Base-by-base conservation (phyloP, 2,329 filamentous ascomycete species). In the Paecilomyces formosus region DNA sequence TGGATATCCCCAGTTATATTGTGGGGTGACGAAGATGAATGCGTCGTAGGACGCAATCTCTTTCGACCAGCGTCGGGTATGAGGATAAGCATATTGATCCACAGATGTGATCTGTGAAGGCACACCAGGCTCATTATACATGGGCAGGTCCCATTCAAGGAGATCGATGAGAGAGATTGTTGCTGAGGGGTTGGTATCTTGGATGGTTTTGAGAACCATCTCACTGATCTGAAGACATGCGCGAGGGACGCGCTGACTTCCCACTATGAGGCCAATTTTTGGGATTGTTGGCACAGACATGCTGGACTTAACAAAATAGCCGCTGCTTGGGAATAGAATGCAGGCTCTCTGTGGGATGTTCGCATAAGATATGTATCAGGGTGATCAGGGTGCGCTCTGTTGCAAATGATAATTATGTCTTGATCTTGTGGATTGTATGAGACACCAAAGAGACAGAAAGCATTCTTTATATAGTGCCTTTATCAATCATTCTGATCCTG, bases 1-100 rank as follows among this genome's bases (percentile, higher is more conserved):
- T 0, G 83, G 74, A 5, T 84, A 70, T 24, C 81, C 78, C 66
- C 73, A 80, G 72, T 87, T 86, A 66, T 86, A 86, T 49, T 76
- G 75, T 1, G 76, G 75, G 2, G 71, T 71, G 5, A 78, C 65
- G 57, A 79, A 78, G 56, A 79, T 72, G 54, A 76, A 79, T 0
- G 65, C 76, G 12, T 69, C 65, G 58, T 72, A 69, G 8, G 64
- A 60, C 0, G 61, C 57, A 51, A 79, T 73, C 21, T 72, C 64
- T 0, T 58, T 50, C 0, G 72, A 74, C 77, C 77, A 79, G 22
- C 61, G 64, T 5, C 64, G 69, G 0, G 73, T 73, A 56, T 76
- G 73, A 4, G 63, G 61, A 54, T 75, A 69, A 4, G 59, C 62
- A 64, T 77, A 79, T 52, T 71, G 64, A 13, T 68, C 62, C 2